These are phyloP conservation scores for Polyporus tsugae DNA, from an alignment of 1,284 basidiomycete species.

Conservation along the genomic window DNA sequence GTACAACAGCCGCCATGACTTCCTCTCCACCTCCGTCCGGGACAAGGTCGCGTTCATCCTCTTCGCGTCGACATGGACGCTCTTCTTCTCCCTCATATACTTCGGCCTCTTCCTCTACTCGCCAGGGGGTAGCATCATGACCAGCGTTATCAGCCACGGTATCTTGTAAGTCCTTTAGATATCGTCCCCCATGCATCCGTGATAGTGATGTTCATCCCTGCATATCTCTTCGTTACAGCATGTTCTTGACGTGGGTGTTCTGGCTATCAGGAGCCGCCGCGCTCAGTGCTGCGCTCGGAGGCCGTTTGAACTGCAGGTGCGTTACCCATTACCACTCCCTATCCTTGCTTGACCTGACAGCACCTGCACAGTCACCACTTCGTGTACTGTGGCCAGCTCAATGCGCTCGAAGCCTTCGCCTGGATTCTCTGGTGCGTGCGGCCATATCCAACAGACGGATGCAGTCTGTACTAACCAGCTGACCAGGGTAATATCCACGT, in stretches of 20 bases:
- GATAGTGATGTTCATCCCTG: background rate
- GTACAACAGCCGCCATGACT: conserved; percentile 66
- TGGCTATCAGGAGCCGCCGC: conserved; percentile 56
- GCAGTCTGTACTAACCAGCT: background rate
- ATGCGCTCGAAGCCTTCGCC: conserved; percentile 45
- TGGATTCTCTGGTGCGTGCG: conserved; percentile 44
- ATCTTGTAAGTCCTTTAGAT: conserved; percentile 59
- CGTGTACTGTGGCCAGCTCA: conserved; percentile 60
- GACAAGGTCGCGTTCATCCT: conserved; percentile 72
- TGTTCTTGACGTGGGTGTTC: conserved; percentile 65
- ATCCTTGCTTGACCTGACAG: conserved; percentile 3
- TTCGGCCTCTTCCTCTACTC: conserved; percentile 59
- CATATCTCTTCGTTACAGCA: conserved; percentile 44
- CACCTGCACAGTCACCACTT: conserved; percentile 46
- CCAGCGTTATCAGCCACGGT: conserved; percentile 69
- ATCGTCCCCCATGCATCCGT: background rate
- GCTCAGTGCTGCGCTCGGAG: conserved; percentile 69
- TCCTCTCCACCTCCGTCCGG: conserved; percentile 54
- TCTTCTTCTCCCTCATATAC: conserved; percentile 61
- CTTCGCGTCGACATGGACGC: conserved; percentile 76
- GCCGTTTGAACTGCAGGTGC: conserved; percentile 72
- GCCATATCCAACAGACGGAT: background rate
- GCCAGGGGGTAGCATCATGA: conserved; percentile 54
- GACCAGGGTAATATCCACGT: conserved; percentile 41
- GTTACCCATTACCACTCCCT: conserved; percentile 34